These are phyloP conservation scores for Ceratocystis colombiana DNA, from an alignment of 2,329 filamentous ascomycete species.

Conservation along the genomic window DNA sequence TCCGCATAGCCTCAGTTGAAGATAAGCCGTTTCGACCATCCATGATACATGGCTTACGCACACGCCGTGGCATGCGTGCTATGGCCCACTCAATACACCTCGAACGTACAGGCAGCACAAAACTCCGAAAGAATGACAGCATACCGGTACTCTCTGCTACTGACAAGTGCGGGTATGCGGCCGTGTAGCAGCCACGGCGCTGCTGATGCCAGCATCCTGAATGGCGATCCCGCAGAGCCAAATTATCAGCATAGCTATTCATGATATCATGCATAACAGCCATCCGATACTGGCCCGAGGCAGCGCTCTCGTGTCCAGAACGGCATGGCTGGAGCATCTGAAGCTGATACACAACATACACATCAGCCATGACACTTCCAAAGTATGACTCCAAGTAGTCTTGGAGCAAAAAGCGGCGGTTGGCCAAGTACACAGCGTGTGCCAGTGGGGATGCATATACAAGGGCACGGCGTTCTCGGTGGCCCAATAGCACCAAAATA, in stretches of 20 bases:
- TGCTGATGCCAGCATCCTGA: neutral
- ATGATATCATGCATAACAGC: slow-evolving; percentile 11
- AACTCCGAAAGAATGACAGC: slow-evolving; percentile 20
- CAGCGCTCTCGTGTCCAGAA: neutral
- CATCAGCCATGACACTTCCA: slow-evolving; percentile 20
- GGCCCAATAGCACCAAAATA: slow-evolving; percentile 2
- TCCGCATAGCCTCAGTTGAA: slow-evolving; percentile 15
- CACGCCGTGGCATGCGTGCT: slow-evolving; percentile 16
- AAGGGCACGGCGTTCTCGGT: slow-evolving; percentile 8
- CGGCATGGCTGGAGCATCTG: slow-evolving; percentile 22
- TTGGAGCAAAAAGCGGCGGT: slow-evolving; percentile 22
- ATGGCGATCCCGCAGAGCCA: neutral
- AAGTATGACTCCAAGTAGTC: slow-evolving; percentile 18
- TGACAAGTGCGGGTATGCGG: neutral
- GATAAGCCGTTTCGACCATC: neutral
- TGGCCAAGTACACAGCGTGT: slow-evolving; percentile 17
- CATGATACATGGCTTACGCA: neutral
- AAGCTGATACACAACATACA: slow-evolving; percentile 21
- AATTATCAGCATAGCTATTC: slow-evolving; percentile 3
- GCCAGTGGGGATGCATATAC: slow-evolving; percentile 19
- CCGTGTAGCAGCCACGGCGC: neutral
- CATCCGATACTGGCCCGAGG: slow-evolving; percentile 15
- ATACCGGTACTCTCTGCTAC: slow-evolving; percentile 21
- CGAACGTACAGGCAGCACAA: slow-evolving; percentile 15
- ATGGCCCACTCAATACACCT: slow-evolving; percentile 17